Conservation (phyloP, 2,329 filamentous ascomycete species). For the Aspergillus carbonarius region DNA sequence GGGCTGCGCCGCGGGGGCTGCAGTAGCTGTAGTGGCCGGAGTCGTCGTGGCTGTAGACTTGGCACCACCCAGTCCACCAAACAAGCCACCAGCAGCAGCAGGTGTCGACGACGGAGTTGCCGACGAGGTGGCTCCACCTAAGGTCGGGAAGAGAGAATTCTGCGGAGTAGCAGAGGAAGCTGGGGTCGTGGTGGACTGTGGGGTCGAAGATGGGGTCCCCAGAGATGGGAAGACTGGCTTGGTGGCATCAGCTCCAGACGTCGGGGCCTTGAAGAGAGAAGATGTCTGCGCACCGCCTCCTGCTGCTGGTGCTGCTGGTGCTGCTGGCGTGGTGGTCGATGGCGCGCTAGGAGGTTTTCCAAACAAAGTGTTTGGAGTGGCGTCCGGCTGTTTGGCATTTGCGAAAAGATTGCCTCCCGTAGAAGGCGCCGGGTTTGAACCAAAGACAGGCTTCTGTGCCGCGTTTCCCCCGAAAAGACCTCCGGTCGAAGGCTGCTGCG, state of each 20-base stretch:
- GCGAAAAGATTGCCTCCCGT: slow-evolving; percentile 13
- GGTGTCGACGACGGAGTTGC: slow-evolving; percentile 32
- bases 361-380: slow-evolving; percentile 31
- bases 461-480: slow-evolving; percentile 30
- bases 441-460: slow-evolving; percentile 31
- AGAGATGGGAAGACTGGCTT: slow-evolving; percentile 30
- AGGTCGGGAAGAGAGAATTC: slow-evolving; percentile 32
- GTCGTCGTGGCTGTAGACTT: slow-evolving; percentile 25
- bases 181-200: slow-evolving; percentile 25
- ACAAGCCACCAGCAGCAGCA: slow-evolving; percentile 27
- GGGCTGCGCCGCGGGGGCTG: slow-evolving; percentile 24
- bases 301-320: background rate
- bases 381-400: slow-evolving; percentile 30
- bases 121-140: slow-evolving; percentile 31
- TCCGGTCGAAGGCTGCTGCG: slow-evolving; percentile 27
- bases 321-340: background rate
- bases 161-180: slow-evolving; percentile 32
- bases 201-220: slow-evolving; percentile 16
- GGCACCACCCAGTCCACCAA: slow-evolving; percentile 29
- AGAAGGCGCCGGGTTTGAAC: slow-evolving; percentile 20
- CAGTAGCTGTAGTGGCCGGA: background rate
- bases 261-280: slow-evolving; percentile 31
- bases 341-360: slow-evolving; percentile 9
- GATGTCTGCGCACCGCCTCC: slow-evolving; percentile 17
- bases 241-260: slow-evolving; percentile 24